Percentiles rank a stretch among this genome's conserved stretches.
Conservation (phyloP, 345 rosid genomes). For the Moricandia moricandioides region DNA sequence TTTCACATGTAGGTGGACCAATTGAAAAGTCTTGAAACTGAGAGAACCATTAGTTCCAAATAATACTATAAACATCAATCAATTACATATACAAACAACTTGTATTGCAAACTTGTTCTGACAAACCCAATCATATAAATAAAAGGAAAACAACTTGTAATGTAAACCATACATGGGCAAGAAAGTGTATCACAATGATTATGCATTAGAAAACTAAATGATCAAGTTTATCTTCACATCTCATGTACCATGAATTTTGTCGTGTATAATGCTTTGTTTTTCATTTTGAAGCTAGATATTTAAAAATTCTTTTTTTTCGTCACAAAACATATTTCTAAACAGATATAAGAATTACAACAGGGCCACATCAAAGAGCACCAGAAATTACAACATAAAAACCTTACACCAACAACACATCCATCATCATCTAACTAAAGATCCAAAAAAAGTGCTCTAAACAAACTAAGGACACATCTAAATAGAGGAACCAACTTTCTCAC, state of each 20-base stretch:
- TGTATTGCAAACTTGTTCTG: no score
- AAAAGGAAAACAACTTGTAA: background rate
- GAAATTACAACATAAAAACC: no score
- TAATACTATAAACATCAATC: background rate
- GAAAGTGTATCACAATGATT: slow-evolving; percentile 12
- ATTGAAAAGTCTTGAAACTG: slow-evolving; percentile 24
- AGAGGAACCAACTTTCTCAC: no score
- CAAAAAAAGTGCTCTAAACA: no score
- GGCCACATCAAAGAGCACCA: no score
- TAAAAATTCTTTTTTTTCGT: background rate
- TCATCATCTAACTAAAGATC: no score
- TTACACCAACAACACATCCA: no score
- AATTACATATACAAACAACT: no score
- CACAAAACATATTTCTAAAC: no score
- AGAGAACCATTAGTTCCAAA: background rate
- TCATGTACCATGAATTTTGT: background rate
- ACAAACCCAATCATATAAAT: background rate
- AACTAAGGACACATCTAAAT: no score
- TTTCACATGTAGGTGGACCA: slow-evolving; percentile 39
- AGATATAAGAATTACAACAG: no score
- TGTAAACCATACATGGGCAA: slow-evolving; percentile 9
- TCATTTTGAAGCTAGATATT: background rate
- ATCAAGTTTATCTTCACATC: background rate
- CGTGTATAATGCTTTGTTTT: background rate
- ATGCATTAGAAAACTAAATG: background rate